These are phyloP conservation scores for Wilhelminamyces savonicus DNA, from an alignment of 805 yeast species.

Conservation along the genomic window DNA sequence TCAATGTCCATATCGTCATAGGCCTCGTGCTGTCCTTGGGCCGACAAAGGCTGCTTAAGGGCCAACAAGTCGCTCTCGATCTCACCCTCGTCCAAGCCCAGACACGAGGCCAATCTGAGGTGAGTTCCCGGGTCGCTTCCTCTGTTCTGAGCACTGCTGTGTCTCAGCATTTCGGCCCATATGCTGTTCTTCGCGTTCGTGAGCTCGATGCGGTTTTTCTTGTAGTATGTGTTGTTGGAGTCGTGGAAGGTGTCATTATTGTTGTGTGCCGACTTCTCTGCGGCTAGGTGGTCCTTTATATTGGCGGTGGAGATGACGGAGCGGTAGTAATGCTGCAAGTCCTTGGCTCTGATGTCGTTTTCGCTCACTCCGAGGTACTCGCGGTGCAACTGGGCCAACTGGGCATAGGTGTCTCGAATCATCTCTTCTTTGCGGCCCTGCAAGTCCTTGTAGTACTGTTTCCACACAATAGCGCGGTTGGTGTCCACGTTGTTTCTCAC, in stretches of 20 bases:
- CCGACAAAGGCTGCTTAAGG: too few species aligned
- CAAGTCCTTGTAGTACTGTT: slow-evolving; percentile 22
- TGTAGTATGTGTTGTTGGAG: slow-evolving; percentile 15
- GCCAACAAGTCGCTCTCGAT: slow-evolving; percentile 17
- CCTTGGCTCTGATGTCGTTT: slow-evolving; percentile 3
- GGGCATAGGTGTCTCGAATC: slow-evolving; percentile 17
- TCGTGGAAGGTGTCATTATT: slow-evolving; percentile 16
- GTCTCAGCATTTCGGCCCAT: slow-evolving; percentile 2
- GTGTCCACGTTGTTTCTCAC: slow-evolving; percentile 13
- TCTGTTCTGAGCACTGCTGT: slow-evolving; percentile 1
- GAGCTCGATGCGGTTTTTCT: slow-evolving; percentile 25
- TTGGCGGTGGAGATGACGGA: slow-evolving; percentile 17
- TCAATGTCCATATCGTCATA: too few species aligned
- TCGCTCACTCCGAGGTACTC: slow-evolving; percentile 21
- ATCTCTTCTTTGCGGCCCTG: slow-evolving; percentile 17
- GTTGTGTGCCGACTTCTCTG: background rate
- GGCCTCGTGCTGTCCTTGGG: too few species aligned
- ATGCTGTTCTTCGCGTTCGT: slow-evolving; percentile 20
- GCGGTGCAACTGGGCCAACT: slow-evolving; percentile 21
- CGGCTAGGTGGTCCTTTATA: slow-evolving; percentile 6
- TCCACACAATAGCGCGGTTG: slow-evolving; percentile 27
- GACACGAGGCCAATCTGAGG: slow-evolving; percentile 9
- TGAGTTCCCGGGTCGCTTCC: background rate
- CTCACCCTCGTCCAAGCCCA: slow-evolving; percentile 17
- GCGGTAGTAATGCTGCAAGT: slow-evolving; percentile 17